Conservation (phyloP, 768 basidiomycete species). For the Tricholoma matsutake region DNA sequence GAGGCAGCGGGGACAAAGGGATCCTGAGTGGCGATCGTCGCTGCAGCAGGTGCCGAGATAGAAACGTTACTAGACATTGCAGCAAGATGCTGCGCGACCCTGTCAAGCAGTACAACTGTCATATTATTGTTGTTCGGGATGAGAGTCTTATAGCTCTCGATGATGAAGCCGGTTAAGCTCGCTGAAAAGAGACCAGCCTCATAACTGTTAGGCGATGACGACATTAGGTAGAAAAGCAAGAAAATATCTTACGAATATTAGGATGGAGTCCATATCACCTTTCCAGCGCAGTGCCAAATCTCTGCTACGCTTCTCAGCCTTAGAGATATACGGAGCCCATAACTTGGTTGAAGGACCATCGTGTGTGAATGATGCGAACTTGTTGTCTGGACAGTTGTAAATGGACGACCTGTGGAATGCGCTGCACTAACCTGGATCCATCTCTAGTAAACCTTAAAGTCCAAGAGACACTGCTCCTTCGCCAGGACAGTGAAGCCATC, state of each 20-base stretch:
- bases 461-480: no score
- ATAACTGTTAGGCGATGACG: not conserved
- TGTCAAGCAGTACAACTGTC: slow-evolving; percentile 26
- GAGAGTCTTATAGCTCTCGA: slow-evolving; percentile 35
- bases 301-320: slow-evolving; percentile 32
- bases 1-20: slow-evolving; percentile 25
- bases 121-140: slow-evolving; percentile 25
- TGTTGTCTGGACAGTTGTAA: not conserved
- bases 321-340: slow-evolving; percentile 36
- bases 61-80: slow-evolving; percentile 16
- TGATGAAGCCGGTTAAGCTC: slow-evolving; percentile 37
- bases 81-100: slow-evolving; percentile 30
- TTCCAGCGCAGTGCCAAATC: slow-evolving; percentile 35
- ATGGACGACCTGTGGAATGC: not conserved
- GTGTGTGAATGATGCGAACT: slow-evolving; percentile 9
- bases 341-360: slow-evolving; percentile 36
- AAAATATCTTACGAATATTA: slow-evolving; percentile 32
- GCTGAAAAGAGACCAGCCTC: slow-evolving; percentile 41
- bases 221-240: not conserved
- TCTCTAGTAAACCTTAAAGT: not conserved
- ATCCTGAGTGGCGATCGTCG: not conserved
- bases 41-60: not conserved
- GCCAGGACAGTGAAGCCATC: no score
- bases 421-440: not conserved
- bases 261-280: slow-evolving; percentile 38